Base-by-base conservation (phyloP, 495 filamentous ascomycete genomes). In the Talaromyces liani region DNA sequence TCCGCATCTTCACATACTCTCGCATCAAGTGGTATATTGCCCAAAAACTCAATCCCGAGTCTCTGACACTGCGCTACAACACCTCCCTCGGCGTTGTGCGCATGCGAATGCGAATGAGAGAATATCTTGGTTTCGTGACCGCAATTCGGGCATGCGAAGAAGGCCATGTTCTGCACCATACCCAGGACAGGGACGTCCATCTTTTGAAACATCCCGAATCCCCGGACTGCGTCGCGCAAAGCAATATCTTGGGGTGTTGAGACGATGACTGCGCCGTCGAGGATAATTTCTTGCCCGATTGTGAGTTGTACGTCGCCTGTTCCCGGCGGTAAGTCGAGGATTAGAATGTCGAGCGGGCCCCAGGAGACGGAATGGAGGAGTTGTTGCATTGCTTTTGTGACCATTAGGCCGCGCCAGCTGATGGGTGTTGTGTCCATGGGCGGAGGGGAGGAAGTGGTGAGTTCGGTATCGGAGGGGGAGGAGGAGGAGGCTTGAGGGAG, bases 351-450 rank as follows among this genome's bases (percentile, higher is more conserved):
- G 12, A 91, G 71, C 8, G 83, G 85, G 1, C 87, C 88, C 94
- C 94, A 99, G 60, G 91, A 89, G 4, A 98, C 94, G 58, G 93
- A 91, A 70, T 96, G 92, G 7, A 99, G 82, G 2, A 99, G 84
- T 70, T 99, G 94, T 65, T 97, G 92, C 68, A 99, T 78, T 0
- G 95, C 94, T 75, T 99, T 99, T 79, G 93, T 93, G 18, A 98
- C 90, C 92, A 99, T 98, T 20, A 96, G 82, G 1, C 94, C 94
- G 36, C 94, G 86, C 94, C 95, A 99, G 41, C 91, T 91, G n/a
- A 99, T 88, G 4, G 94, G 89, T 1, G 85, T 85, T 39, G 86
- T 82, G 68, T 90, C 87, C 63, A 85, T 84, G 0, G 77, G 78
- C n/a, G 72, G 65, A 63, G 69, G 61, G 18, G 68, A 67, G 7